Base-by-base conservation (phyloP, 1,284 basidiomycete genomes). In the Ganoderma leucocontextum region DNA sequence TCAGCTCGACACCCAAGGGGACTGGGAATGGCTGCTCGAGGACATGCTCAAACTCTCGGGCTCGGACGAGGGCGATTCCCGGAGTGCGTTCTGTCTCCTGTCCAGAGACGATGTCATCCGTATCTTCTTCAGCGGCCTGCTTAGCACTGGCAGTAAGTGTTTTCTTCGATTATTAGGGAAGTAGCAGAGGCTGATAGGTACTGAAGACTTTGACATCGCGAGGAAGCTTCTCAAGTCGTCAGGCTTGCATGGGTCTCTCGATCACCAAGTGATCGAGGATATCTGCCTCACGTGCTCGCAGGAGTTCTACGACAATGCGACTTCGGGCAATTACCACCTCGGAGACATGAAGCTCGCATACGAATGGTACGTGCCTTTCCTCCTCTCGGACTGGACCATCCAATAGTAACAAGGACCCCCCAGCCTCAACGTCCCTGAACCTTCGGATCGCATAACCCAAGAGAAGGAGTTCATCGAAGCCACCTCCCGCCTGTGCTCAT, bases 311-410 rank as follows among this genome's bases (percentile, higher is more conserved):
- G 95, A 98, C 78, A 97, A 97, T 74, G 93, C 97, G 4, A 91
- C 87, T 71, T 93, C 91, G 1, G 96, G 95, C 3, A 98, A 98
- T 76, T 92, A 95, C 76, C 93, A 95, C 74, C 87, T 89, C 60
- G 96, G 96, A 6, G 95, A 97, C 63, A 98, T 98, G 96, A 97
- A 95, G 80, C 83, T 95, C 49, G 96, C 96, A 1, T 96, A 96
- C 79, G 95, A 97, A 68, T 97, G 96, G 96, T 97, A 78, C 77
- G 87, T 77, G 44, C 41, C 49, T 12, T 63, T 52, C 66, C 68
- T 59, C 12, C 44, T 70, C 61, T 74, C 65, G 73, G 41, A 65
- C 53, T 60, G 60, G 63, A 58, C 44, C 38, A 10, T 49, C n/a
- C 15, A 22, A 63, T 69, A 36, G 22, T 55, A 19, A 64, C 57